Conservation (phyloP, 768 basidiomycete genomes). For the Mycena sanguinolenta region DNA sequence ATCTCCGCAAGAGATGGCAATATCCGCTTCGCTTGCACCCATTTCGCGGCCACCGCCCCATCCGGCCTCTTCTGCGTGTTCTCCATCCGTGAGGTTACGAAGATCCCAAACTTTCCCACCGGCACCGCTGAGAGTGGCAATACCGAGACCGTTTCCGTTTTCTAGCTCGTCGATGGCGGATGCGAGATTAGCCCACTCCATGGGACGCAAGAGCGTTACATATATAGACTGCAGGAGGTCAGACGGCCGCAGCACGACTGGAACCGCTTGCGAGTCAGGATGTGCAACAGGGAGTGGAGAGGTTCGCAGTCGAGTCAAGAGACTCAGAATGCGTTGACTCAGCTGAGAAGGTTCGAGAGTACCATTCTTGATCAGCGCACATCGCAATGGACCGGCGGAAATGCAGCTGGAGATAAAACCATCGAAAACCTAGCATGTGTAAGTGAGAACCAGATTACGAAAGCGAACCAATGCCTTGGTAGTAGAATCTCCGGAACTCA, state of each 20-base stretch:
- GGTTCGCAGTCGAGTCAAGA: background rate
- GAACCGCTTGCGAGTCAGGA: background rate
- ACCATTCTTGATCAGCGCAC: slow-evolving; percentile 9
- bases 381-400: slow-evolving; percentile 17
- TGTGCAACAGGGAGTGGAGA: slow-evolving; percentile 17
- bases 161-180: slow-evolving; percentile 16
- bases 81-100: slow-evolving; percentile 18
- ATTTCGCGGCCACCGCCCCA: slow-evolving; percentile 16
- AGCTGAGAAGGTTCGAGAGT: slow-evolving; percentile 6
- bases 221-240: slow-evolving; percentile 24
- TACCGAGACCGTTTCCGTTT: slow-evolving; percentile 10
- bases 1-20: slow-evolving; percentile 27
- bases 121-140: slow-evolving; percentile 13
- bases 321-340: slow-evolving; percentile 2
- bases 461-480: background rate
- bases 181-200: slow-evolving; percentile 18
- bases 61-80: slow-evolving; percentile 14
- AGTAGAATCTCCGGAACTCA: slow-evolving; percentile 25
- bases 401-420: slow-evolving; percentile 27
- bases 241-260: slow-evolving; percentile 5
- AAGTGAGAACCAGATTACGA: background rate
- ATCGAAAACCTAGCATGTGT: slow-evolving; percentile 7
- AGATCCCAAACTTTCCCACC: slow-evolving; percentile 16
- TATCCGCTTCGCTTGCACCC: slow-evolving; percentile 22
- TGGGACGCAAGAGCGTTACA: slow-evolving; percentile 18